Evolutionary conservation across 2,329 filamentous ascomycete species (phyloP).

Genomic region (Sarocladium strictum): DNA sequence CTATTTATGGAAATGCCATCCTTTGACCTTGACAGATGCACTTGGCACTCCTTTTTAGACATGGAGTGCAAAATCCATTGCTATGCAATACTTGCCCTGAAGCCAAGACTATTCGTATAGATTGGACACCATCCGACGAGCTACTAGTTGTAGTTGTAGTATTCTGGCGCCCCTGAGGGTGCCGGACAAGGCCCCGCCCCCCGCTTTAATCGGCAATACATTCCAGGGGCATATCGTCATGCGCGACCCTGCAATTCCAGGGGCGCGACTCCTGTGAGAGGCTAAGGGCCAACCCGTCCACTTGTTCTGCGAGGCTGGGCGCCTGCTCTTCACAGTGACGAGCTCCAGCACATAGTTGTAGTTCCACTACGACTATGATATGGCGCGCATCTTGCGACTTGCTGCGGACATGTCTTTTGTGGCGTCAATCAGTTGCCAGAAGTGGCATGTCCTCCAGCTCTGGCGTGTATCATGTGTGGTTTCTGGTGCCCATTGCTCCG

Average conservation of each 20-base stretch:
- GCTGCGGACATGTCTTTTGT: not conserved
- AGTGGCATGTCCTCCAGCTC: not conserved
- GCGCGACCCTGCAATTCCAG: slow-evolving; percentile 9
- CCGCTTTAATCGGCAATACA: slow-evolving; percentile 3
- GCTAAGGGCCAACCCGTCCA: not conserved
- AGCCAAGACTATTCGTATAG: not conserved
- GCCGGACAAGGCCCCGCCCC: not conserved
- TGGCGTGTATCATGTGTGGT: not conserved
- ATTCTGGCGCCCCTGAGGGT: slow-evolving; percentile 5
- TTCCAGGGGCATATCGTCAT: slow-evolving; percentile 5
- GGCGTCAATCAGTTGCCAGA: slow-evolving; percentile 3
- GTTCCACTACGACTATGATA: too few relatives aligned
- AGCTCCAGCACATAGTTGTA: too few relatives aligned
- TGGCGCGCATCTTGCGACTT: not conserved
- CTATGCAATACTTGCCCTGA: slow-evolving; percentile 1
- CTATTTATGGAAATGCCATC: not conserved
- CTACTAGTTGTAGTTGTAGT: not conserved
- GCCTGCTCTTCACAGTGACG: not conserved
- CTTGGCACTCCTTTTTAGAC: not conserved
- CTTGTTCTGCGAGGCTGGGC: not conserved
- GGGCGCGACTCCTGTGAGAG: not conserved
- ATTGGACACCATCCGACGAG: not conserved
- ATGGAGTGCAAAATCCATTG: too few relatives aligned
- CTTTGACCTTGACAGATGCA: too few relatives aligned
- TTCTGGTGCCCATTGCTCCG: not conserved